Percentiles rank a stretch among this genome's conserved stretches.
These are phyloP conservation scores for Macaranga tanarius DNA, from an alignment of 441 rosid genomes.

Conservation along the genomic window DNA sequence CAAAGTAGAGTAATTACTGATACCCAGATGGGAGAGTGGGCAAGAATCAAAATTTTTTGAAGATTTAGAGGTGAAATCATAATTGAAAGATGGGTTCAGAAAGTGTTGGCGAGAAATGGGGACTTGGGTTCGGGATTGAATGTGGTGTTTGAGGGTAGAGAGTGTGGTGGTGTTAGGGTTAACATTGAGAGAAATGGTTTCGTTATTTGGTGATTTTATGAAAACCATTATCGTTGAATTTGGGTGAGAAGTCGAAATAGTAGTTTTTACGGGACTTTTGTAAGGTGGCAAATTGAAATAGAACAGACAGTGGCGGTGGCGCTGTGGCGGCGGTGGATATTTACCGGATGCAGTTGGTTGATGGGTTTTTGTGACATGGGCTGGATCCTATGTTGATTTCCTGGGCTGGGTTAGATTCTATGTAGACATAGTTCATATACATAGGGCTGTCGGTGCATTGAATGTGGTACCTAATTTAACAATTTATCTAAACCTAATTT, in stretches of 20 bases:
- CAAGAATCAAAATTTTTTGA: slow-evolving; percentile 26
- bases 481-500: too few relatives aligned
- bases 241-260: neutral
- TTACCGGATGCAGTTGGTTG: too few relatives aligned
- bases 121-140: slow-evolving; percentile 39
- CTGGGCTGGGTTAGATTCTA: too few relatives aligned
- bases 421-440: too few relatives aligned
- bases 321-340: too few relatives aligned
- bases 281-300: too few relatives aligned
- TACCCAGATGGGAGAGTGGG: slow-evolving; percentile 50
- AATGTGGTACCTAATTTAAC: too few relatives aligned
- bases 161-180: slow-evolving; percentile 58
- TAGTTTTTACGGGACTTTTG: neutral
- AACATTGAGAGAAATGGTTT: slow-evolving; percentile 45
- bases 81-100: slow-evolving; percentile 33
- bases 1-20: slow-evolving; percentile 53
- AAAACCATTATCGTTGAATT: slow-evolving; percentile 49
- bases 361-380: too few relatives aligned
- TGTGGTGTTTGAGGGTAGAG: slow-evolving; percentile 44
- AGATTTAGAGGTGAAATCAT: neutral
- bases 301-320: too few relatives aligned
- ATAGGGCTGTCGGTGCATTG: too few relatives aligned
- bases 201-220: slow-evolving; percentile 47
- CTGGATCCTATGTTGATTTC: too few relatives aligned
- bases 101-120: slow-evolving; percentile 45